Conservation (phyloP, 495 filamentous ascomycete genomes). For the Xylaria curta region DNA sequence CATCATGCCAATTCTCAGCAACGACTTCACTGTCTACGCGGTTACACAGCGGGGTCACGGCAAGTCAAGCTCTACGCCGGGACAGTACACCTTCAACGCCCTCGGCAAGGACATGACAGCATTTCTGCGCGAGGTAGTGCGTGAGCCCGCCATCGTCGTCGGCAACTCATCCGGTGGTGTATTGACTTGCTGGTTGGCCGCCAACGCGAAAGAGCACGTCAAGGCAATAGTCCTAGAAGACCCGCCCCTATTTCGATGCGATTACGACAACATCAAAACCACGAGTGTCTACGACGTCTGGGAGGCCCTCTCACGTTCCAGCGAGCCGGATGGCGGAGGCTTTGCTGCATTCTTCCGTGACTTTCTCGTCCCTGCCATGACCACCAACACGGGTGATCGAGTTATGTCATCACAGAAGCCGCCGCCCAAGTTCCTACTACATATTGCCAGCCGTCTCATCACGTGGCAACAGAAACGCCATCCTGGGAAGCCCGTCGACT, state of each 20-base stretch:
- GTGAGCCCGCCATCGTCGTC: not conserved
- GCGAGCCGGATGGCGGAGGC: not conserved
- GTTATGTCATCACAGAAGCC: constrained; percentile 2
- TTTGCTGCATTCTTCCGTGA: not conserved
- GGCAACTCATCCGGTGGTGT: not conserved
- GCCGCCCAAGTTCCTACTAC: not conserved
- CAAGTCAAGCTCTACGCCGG: not conserved
- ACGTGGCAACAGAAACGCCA: not conserved
- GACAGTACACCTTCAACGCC: not conserved
- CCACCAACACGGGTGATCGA: not conserved
- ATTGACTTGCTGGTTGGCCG: not conserved
- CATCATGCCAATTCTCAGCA: not conserved
- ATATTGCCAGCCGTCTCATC: not conserved
- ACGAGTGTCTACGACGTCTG: not conserved
- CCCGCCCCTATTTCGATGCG: not conserved
- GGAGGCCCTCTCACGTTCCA: not conserved
- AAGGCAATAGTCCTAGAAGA: not conserved
- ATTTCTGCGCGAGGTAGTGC: not conserved
- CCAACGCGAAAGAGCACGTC: constrained; percentile 4
- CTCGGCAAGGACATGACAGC: not conserved
- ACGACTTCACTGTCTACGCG: not conserved
- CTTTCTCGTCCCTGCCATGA: not conserved
- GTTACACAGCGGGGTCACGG: not conserved
- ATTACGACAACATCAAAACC: not conserved
- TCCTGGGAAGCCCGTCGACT: not conserved